Evolutionary conservation across 139 green algal species (phyloP).

Genomic region (Volvox africanus): DNA sequence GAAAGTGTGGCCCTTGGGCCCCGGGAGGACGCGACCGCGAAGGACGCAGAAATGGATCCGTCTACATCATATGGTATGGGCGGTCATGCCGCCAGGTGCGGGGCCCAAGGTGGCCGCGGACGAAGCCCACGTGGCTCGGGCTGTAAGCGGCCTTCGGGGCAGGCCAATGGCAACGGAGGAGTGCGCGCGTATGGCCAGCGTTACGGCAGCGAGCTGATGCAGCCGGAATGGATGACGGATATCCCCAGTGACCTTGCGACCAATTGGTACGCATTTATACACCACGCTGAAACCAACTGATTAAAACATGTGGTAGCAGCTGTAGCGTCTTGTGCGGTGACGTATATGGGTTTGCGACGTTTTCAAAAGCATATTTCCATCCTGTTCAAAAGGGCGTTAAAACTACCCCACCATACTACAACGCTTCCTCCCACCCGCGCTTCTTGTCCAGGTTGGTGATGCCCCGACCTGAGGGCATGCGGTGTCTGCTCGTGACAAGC

Average conservation of each 20-base stretch:
- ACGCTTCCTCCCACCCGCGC: not conserved
- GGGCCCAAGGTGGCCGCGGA: not conserved
- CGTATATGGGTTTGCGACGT: too few relatives aligned
- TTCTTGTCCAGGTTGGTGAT: constrained; percentile 79
- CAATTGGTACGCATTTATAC: constrained; percentile 71
- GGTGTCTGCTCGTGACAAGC: constrained; percentile 84
- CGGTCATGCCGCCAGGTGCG: not conserved
- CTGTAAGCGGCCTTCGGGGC: not conserved
- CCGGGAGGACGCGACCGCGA: not conserved
- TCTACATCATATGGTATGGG: not conserved
- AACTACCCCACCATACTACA: too few relatives aligned
- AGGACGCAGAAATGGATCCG: not conserved
- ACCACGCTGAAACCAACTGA: too few relatives aligned
- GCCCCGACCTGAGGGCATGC: constrained; percentile 85
- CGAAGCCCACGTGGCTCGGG: not conserved
- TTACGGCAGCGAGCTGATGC: constrained; percentile 86
- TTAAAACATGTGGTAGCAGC: too few relatives aligned
- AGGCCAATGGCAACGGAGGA: not conserved
- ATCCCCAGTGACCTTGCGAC: constrained; percentile 78
- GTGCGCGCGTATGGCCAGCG: constrained; percentile 43
- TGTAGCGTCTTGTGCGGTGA: too few relatives aligned
- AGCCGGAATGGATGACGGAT: constrained; percentile 93
- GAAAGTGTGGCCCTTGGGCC: too few relatives aligned
- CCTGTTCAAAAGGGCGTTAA: too few relatives aligned
- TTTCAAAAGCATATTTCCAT: too few relatives aligned